Evolutionary conservation across 1,284 basidiomycete genomes (phyloP).

Genomic region (Hortiboletus rubellus): DNA sequence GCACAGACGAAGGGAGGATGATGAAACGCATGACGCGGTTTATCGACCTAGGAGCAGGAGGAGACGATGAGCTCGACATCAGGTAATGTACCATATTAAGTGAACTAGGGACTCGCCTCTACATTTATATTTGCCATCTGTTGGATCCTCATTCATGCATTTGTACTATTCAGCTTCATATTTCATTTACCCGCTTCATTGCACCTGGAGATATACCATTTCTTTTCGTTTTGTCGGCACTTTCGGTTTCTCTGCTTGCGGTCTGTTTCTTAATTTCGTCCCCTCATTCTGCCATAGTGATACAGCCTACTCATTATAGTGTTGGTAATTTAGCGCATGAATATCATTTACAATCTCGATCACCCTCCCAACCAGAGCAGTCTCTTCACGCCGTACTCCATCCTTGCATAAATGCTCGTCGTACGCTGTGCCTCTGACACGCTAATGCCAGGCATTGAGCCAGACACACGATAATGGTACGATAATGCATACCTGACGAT

Average conservation of each 20-base stretch:
- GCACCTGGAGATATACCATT: slow-evolving; percentile 29
- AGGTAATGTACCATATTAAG: slow-evolving; percentile 30
- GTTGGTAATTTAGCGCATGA: slow-evolving; percentile 14
- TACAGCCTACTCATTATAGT: slow-evolving; percentile 16
- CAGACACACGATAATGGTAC: neutral
- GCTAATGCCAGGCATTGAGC: slow-evolving; percentile 40
- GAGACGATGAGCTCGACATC: slow-evolving; percentile 32
- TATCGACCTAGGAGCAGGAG: slow-evolving; percentile 49
- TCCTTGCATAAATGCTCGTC: slow-evolving; percentile 83
- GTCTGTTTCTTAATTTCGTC: slow-evolving; percentile 6
- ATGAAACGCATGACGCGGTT: slow-evolving; percentile 66
- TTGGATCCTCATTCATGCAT: slow-evolving; percentile 19
- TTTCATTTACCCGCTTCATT: slow-evolving; percentile 12
- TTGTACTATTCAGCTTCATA: slow-evolving; percentile 23
- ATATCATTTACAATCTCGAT: slow-evolving; percentile 4
- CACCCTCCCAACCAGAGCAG: slow-evolving; percentile 78
- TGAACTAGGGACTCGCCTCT: slow-evolving; percentile 18
- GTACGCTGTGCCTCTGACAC: slow-evolving; percentile 77
- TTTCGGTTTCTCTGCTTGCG: slow-evolving; percentile 11
- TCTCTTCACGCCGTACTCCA: slow-evolving; percentile 89
- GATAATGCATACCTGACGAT: slow-evolving; percentile 67
- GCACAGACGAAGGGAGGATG: slow-evolving; percentile 46
- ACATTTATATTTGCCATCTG: slow-evolving; percentile 17
- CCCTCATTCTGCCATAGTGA: slow-evolving; percentile 10
- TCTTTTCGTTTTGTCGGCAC: slow-evolving; percentile 20